Conservation (phyloP, 2,329 filamentous ascomycete species). For the Aureobasidium sp. region DNA sequence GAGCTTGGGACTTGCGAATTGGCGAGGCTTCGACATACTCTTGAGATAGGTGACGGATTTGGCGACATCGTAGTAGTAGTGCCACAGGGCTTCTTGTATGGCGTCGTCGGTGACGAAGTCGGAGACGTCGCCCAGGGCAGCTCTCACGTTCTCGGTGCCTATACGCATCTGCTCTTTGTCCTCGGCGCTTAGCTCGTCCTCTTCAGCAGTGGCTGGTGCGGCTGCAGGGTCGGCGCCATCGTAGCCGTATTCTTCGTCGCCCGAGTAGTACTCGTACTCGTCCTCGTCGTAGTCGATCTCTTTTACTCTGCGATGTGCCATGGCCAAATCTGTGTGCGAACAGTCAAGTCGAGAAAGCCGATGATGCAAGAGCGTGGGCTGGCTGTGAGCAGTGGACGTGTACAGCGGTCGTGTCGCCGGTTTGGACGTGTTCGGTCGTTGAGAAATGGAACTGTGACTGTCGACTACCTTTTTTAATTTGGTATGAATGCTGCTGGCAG, state of each 20-base stretch:
- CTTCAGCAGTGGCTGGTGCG: slow-evolving; percentile 1
- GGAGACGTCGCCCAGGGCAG: slow-evolving; percentile 48
- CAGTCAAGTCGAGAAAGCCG: not conserved
- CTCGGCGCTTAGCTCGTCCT: slow-evolving; percentile 31
- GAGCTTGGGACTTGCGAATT: not conserved
- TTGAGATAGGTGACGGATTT: slow-evolving; percentile 77
- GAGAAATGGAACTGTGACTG: not conserved
- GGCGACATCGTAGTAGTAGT: slow-evolving; percentile 90
- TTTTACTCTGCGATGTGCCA: slow-evolving; percentile 36
- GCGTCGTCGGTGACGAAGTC: slow-evolving; percentile 58
- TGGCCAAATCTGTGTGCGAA: not conserved
- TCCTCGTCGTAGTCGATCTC: slow-evolving; percentile 44
- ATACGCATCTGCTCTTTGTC: slow-evolving; percentile 51
- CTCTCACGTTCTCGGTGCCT: slow-evolving; percentile 60
- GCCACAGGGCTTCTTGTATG: slow-evolving; percentile 85
- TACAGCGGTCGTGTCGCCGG: not conserved
- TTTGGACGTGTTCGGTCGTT: not conserved
- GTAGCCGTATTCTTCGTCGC: slow-evolving; percentile 27
- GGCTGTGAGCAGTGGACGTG: not conserved
- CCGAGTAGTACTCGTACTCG: slow-evolving; percentile 45
- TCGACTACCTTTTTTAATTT: not conserved
- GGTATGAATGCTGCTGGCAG: not conserved
- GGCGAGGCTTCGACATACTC: slow-evolving; percentile 40
- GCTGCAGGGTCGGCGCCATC: slow-evolving; percentile 23
- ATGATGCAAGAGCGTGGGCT: not conserved